Evolutionary conservation across 495 filamentous ascomycete genomes (phyloP).

Genomic region (Aspergillus nidulans): DNA sequence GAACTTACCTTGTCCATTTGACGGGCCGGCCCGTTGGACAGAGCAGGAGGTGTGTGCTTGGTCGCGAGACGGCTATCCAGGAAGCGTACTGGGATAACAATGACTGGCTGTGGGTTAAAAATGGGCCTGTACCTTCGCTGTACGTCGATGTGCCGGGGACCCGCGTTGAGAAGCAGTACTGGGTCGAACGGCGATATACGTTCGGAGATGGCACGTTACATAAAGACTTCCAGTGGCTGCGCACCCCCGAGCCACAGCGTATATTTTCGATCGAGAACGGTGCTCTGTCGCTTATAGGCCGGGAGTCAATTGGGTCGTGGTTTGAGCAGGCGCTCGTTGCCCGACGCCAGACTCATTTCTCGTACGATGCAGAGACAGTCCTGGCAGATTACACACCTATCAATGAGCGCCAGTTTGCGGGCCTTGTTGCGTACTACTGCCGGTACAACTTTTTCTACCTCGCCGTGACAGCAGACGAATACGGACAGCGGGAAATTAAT

Average conservation of each 20-base stretch:
- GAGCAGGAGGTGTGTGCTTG: conserved; percentile 5
- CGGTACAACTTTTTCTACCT: conserved; percentile 14
- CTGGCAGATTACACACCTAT: not conserved
- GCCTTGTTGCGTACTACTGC: conserved; percentile 5
- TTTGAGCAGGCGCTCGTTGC: conserved; percentile 13
- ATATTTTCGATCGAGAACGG: conserved; percentile 2
- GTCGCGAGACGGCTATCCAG: conserved; percentile 8
- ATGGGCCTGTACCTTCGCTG: conserved; percentile 4
- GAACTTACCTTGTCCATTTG: conserved; percentile 8
- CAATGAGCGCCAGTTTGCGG: conserved; percentile 10
- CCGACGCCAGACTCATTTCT: conserved; percentile 11
- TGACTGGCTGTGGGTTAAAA: conserved; percentile 8
- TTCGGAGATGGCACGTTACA: not conserved
- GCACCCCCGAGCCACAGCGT: conserved; percentile 6
- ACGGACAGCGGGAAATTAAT: conserved; percentile 7
- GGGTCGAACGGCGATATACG: conserved; percentile 6
- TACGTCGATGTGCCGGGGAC: conserved; percentile 4
- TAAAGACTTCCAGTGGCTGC: conserved; percentile 9
- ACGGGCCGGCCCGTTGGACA: conserved; percentile 4
- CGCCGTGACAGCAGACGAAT: not conserved
- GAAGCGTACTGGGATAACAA: conserved; percentile 4
- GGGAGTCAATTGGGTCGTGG: conserved; percentile 15
- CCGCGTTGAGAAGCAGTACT: not conserved
- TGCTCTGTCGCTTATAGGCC: conserved; percentile 1
- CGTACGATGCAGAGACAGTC: conserved; percentile 7